These are phyloP conservation scores for Keithomyces neogunnii DNA, from an alignment of 2,329 filamentous ascomycete genomes.

Conservation along the genomic window DNA sequence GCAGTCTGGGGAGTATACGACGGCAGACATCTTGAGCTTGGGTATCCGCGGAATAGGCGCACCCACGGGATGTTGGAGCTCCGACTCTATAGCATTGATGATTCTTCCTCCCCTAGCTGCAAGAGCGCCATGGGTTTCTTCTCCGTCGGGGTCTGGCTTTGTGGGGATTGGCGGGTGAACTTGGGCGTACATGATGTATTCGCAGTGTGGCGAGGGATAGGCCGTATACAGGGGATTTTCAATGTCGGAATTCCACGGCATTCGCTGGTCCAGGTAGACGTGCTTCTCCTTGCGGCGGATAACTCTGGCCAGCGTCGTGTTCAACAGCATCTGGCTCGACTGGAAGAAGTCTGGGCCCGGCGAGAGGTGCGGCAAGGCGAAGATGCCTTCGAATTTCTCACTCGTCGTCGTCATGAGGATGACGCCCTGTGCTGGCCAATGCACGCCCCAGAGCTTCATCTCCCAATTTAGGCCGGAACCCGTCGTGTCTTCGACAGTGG, in stretches of 20 bases:
- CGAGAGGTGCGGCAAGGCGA: slow-evolving; percentile 76
- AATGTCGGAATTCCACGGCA: slow-evolving; percentile 70
- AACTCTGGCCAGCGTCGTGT: slow-evolving; percentile 59
- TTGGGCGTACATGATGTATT: slow-evolving; percentile 82
- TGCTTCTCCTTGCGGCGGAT: slow-evolving; percentile 56
- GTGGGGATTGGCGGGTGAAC: slow-evolving; percentile 47
- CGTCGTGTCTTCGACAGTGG: slow-evolving; percentile 65
- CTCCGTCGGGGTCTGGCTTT: slow-evolving; percentile 21
- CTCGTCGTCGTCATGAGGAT: slow-evolving; percentile 82
- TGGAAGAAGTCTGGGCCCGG: slow-evolving; percentile 48
- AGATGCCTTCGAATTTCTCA: slow-evolving; percentile 89
- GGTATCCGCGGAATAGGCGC: slow-evolving; percentile 48
- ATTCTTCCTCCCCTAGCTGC: slow-evolving; percentile 23
- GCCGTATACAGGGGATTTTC: slow-evolving; percentile 51
- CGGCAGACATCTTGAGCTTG: slow-evolving; percentile 50
- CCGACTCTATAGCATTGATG: slow-evolving; percentile 50
- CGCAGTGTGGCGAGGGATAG: slow-evolving; percentile 66
- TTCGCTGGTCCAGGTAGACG: slow-evolving; percentile 45
- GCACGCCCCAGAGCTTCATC: slow-evolving; percentile 72
- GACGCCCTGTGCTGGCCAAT: slow-evolving; percentile 74
- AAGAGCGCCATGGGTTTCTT: slow-evolving; percentile 19
- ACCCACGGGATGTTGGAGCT: slow-evolving; percentile 53
- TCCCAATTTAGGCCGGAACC: slow-evolving; percentile 65
- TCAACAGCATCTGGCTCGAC: slow-evolving; percentile 57
- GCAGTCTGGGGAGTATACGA: slow-evolving; percentile 62